These are phyloP conservation scores for Acacia confusa DNA, from an alignment of 306 rosid genomes.

Conservation along the genomic window DNA sequence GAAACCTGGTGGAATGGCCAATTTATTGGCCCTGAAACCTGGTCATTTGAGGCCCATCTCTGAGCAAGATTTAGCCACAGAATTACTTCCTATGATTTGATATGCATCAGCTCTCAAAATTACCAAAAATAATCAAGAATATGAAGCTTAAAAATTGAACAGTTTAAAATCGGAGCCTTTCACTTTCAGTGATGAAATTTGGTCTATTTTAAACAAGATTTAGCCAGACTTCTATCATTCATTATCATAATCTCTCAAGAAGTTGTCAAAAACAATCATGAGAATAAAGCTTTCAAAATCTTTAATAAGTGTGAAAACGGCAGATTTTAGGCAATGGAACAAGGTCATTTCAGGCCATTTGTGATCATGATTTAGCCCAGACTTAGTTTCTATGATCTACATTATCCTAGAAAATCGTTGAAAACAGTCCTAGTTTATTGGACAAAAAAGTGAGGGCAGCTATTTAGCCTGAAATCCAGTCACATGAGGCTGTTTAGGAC, in stretches of 20 bases:
- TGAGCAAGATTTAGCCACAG: not conserved
- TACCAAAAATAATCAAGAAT: not conserved
- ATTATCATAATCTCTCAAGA: not conserved
- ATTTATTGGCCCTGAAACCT: not conserved
- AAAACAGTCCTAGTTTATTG: not conserved
- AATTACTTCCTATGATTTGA: not conserved
- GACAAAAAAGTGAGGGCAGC: not conserved
- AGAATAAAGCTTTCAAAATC: not conserved
- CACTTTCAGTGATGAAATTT: not conserved
- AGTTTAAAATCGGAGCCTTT: not conserved
- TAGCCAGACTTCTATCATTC: not conserved
- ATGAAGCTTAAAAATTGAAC: not conserved
- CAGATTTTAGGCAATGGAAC: not conserved
- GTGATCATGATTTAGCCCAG: not conserved
- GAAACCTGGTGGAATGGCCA: not conserved
- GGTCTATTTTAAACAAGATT: not conserved
- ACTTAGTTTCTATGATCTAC: not conserved
- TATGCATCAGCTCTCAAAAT: not conserved
- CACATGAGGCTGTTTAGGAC: not conserved
- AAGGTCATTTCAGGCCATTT: not conserved
- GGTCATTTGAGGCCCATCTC: not conserved
- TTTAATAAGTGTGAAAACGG: not conserved
- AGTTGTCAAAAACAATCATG: not conserved
- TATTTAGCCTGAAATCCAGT: not conserved
- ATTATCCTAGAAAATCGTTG: not conserved